Evolutionary conservation across 2,329 filamentous ascomycete genomes (phyloP), one percentile per base, ranked within the genome.

Genomic region (Alternaria sp.): DNA sequence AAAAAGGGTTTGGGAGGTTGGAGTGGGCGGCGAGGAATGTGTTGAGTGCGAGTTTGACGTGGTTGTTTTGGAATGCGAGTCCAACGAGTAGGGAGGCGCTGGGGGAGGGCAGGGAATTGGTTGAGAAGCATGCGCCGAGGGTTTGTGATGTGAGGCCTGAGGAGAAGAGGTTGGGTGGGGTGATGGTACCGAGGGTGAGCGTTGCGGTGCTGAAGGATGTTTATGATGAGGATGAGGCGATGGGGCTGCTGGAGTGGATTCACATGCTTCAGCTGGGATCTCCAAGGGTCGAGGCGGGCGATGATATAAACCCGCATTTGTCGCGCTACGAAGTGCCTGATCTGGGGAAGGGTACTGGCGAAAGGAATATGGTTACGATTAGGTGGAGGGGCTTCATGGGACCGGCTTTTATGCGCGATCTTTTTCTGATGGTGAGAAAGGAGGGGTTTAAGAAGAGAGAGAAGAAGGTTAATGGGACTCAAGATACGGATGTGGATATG

Each of bases 21-120:
- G 78, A 90, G 7, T 92, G 92, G 84, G 93, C 93, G 13, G 93
- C 90, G 77, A 90, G 90, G 71, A 92, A 93, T 66, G 92, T 93
- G 21, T 83, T 97, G 21, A 87, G 86, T 52, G 81, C 85, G 47
- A 88, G 90, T 1, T 73, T 90, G 21, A 87, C 87, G 1, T 97
- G 95, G 93, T 81, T 98, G 0, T 94, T 96, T 71, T 90, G 86
- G 73, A 90, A 93, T 71, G 77, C 89, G 54, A 71, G 70, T 60
- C 66, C 69, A 6, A 61, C 62, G 7, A 67, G 60, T 0, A 52
- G 30, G 8, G 65, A 73, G 77, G 77, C 69, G 30, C 64, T 76
- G 23, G 19, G 32, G 0, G 71, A 73, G 15, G 72, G 71, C 0
- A 67, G 59, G 9, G 77, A 77, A 56, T 69, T 71, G 3, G 65